Base-by-base conservation (phyloP, 2,329 filamentous ascomycete species). In the Juglanconis juglandina region DNA sequence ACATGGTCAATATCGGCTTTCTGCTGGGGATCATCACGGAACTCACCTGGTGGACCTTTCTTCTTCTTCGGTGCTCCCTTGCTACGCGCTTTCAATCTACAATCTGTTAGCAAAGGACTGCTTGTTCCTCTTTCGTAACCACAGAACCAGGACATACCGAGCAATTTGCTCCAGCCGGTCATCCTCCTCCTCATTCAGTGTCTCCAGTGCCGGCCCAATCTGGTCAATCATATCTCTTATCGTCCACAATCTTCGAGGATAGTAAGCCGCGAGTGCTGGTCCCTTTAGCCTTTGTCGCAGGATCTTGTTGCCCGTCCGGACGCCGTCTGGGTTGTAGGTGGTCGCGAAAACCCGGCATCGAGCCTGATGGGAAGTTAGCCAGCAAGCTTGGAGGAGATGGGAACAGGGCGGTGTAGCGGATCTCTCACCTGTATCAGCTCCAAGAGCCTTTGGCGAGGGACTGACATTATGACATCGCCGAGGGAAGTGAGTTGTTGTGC, bases 61-160 rank as follows among this genome's bases (percentile, higher is more conserved):
- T 95, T 96, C 85, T 96, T 97, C 84, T 96, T 85, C 7, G 94
- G 92, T 49, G 89, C 85, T 58, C 88, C 88, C 81, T 98, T 97
- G 66, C 92, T 93, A 79, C 92, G 87, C 35, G 83, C 76, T 74
- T 91, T 93, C 68, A 89, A 77, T 68, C 88, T 91, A 69, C 65
- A 63, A 14, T 60, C 50, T 65, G 53, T 63, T 62, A 63, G 58
- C 11, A 47, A 54, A 53, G 46, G 11, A 41, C 35, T n/a, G 39
- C 33, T 4, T 34, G 32, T 39, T 30, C 33, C 32, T 13, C 24
- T 13, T 5, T 39, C 13, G 14, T 3, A 46, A 17, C 47, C 37
- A 46, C 7, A 14, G 4, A 33, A 24, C 56, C 54, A 46, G 34
- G 56, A 71, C 81, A 68, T 81, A 83, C 87, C 84, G 84, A 75